A percentile compares a stretch with the other conserved stretches of the same genome.
These are phyloP conservation scores for Mycena sanguinolenta DNA, from an alignment of 768 basidiomycete genomes.

Conservation along the genomic window DNA sequence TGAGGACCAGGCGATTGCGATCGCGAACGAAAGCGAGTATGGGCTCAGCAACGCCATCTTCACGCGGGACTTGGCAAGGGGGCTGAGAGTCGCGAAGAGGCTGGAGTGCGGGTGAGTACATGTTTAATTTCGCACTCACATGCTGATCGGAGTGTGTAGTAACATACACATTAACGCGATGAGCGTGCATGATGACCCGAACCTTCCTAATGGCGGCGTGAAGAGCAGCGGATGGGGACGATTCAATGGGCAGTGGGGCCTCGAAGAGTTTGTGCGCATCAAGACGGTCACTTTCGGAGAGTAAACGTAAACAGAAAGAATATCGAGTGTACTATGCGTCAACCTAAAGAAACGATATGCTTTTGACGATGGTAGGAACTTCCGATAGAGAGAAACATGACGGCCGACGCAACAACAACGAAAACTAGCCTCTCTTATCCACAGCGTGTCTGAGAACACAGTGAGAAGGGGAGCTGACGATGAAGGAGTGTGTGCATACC, in stretches of 20 bases:
- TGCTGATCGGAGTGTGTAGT: background rate
- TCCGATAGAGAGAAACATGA: no score
- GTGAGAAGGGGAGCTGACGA: no score
- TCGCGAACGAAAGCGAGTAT: slow-evolving; percentile 37
- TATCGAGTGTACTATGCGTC: no score
- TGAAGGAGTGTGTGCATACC: no score
- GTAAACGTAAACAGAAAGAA: no score
- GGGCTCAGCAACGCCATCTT: slow-evolving; percentile 34
- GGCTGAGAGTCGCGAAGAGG: slow-evolving; percentile 29
- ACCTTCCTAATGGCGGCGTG: slow-evolving; percentile 32
- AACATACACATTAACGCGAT: slow-evolving; percentile 33
- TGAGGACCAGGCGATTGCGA: slow-evolving; percentile 34
- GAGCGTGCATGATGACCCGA: slow-evolving; percentile 33
- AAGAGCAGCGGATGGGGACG: slow-evolving; percentile 35
- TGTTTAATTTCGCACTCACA: background rate
- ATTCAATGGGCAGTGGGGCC: slow-evolving; percentile 29
- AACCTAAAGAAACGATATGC: no score
- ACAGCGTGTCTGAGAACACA: no score
- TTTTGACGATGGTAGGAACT: no score
- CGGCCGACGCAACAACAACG: no score
- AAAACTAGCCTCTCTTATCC: no score
- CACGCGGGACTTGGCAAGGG: slow-evolving; percentile 30
- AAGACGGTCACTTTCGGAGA: slow-evolving; percentile 31
- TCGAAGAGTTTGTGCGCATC: slow-evolving; percentile 34
- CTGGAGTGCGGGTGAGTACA: slow-evolving; percentile 32